Evolutionary conservation across 495 filamentous ascomycete genomes (phyloP).

Genomic region (Aspergillus avenaceus): DNA sequence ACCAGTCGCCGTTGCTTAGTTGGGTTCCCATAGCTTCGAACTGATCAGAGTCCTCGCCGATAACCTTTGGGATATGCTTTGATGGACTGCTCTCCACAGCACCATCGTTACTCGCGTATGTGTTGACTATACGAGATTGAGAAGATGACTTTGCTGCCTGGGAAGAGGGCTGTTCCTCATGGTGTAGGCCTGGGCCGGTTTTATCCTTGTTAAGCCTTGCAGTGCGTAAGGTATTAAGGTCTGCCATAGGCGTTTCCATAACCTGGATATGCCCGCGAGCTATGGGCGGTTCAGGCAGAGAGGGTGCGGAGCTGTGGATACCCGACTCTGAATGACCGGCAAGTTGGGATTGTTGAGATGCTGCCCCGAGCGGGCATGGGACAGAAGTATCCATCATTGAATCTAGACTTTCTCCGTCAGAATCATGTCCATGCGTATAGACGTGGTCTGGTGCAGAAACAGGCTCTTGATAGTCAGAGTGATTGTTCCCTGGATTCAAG

Average conservation of each 20-base stretch:
- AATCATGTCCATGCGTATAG: background rate
- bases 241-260: conserved; percentile 26
- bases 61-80: conserved; percentile 5
- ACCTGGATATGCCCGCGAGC: conserved; percentile 31
- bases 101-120: conserved; percentile 21
- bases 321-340: conserved; percentile 25
- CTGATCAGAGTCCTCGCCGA: conserved; percentile 1
- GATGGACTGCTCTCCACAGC: conserved; percentile 19
- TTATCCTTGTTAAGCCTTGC: conserved; percentile 1
- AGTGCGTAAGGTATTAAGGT: conserved; percentile 8
- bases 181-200: background rate
- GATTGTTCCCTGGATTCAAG: background rate
- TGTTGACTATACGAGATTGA: conserved; percentile 34
- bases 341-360: conserved; percentile 20
- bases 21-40: conserved; percentile 24
- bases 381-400: conserved; percentile 51
- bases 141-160: conserved; percentile 32
- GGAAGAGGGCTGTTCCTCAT: conserved; percentile 17
- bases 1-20: conserved; percentile 11
- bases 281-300: conserved; percentile 16
- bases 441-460: background rate
- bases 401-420: conserved; percentile 37
- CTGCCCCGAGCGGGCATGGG: conserved; percentile 45
- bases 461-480: background rate
- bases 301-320: conserved; percentile 20